Evolutionary conservation across 345 rosid species (phyloP), one percentile per base, ranked within the genome.

Genomic region (Physaria fendleri): DNA sequence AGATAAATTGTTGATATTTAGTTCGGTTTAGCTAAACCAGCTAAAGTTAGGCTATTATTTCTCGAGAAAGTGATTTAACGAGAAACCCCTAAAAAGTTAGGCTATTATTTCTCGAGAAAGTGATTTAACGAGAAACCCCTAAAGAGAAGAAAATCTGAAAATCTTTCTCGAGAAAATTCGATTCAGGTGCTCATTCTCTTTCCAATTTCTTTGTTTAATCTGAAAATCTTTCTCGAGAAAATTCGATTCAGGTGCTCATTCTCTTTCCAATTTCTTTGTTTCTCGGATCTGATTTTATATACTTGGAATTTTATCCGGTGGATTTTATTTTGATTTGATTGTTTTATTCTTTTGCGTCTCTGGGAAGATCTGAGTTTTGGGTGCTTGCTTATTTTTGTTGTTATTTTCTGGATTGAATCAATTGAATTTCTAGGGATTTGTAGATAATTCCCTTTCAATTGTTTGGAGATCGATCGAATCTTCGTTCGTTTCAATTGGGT

Each of bases 51-150:
- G n/a, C n/a, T n/a, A n/a, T n/a, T n/a, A n/a, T n/a, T n/a, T n/a
- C n/a, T n/a, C n/a, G n/a, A 49, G 44, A 45, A 28, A 46, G 52
- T 14, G 18, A 62, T 12, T 43, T 5, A 35, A 53, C 30, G 38
- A 62, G 52, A 47, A 69, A 62, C 66, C 66, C 54, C 54, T n/a
- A n/a, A 27, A n/a, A n/a, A n/a, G n/a, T n/a, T n/a, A n/a, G n/a
- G n/a, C n/a, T n/a, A n/a, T n/a, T n/a, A n/a, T n/a, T n/a, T n/a
- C n/a, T n/a, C n/a, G n/a, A 49, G 44, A 45, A 28, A 46, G 52
- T 14, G 18, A 62, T 12, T 43, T 5, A 35, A 53, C 30, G 38
- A 62, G 52, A 47, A 69, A 62, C 66, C 66, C 54, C 54, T n/a
- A n/a, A 27, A 41, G 46, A 43, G 48, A 42, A 3, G 56, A 39